Evolutionary conservation across 2,329 filamentous ascomycete genomes (phyloP), one percentile per base, ranked within the genome.

Genomic region (Neoascochyta sp.): DNA sequence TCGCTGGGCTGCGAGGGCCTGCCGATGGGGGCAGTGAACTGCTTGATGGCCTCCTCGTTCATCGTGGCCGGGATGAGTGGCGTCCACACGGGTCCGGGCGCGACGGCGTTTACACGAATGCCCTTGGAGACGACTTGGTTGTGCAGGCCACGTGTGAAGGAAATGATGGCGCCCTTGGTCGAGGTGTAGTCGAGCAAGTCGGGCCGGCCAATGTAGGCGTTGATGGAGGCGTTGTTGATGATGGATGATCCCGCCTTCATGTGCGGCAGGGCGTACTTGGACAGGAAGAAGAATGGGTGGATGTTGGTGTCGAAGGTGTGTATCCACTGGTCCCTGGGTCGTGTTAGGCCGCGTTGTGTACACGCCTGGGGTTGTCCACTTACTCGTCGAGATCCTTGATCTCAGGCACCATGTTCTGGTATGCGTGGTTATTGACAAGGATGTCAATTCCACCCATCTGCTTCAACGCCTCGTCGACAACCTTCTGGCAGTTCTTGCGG

Each of bases 201-300:
- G 0, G 81, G 81, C 2, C 84, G 81, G 21, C 86, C 86, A 35
- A 88, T 76, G 64, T 90, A 92, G 15, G 81, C 83, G 59, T 90
- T 90, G 57, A 92, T 81, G 17, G 83, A 88, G 24, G 84, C 80
- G 57, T 86, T 88, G 68, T 90, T 92, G 73, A 93, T 87, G 59
- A 93, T 87, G 15, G 78, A 80, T 33, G 78, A 74, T 19, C 86
- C 86, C n/a, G 63, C 60, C 53, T 77, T 75, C 78, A 92, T 83
- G 62, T 89, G 81, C 1, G 78, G 79, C 8, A 92, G 70, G 9
- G 74, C 65, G 54, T 89, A 86, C 61, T 92, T 92, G 38, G 84
- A 74, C 19, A 90, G 70, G 66, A 80, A 90, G 70, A 88, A 92
- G 68, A 79, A 82, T 3, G 83, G 75, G 62, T 90, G 82, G 52